Evolutionary conservation across 2,329 filamentous ascomycete genomes (phyloP).

Genomic region (Cladosporium velox): DNA sequence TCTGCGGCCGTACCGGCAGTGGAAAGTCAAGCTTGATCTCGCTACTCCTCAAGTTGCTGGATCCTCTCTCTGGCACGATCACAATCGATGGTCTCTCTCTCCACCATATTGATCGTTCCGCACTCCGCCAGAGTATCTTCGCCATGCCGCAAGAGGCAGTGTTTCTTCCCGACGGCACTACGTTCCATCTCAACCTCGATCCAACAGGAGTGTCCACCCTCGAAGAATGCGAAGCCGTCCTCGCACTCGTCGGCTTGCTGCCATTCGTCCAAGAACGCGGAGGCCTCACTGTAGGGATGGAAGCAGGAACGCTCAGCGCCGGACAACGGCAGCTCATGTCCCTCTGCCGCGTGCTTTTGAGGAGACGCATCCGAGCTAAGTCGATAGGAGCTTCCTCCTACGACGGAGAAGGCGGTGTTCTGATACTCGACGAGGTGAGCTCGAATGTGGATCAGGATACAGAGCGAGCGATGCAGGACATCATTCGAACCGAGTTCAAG

Average conservation of each 20-base stretch:
- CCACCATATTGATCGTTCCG: neutral
- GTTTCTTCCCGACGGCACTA: neutral
- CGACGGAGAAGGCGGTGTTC: neutral
- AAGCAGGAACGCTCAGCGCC: neutral
- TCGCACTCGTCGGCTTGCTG: neutral
- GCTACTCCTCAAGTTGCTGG: neutral
- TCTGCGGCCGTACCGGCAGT: constrained; percentile 31
- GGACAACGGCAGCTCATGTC: neutral
- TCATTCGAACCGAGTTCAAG: neutral
- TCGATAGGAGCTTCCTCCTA: neutral
- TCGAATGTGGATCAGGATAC: neutral
- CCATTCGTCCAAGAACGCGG: neutral
- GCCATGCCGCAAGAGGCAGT: neutral
- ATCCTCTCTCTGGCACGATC: neutral
- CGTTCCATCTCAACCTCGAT: neutral
- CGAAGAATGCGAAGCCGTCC: neutral
- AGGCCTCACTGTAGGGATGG: neutral
- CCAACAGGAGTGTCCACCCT: neutral
- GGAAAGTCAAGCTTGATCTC: constrained; percentile 4
- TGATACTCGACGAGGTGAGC: neutral
- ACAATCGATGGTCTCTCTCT: neutral
- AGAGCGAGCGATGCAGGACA: neutral
- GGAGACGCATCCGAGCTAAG: neutral
- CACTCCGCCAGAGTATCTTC: neutral
- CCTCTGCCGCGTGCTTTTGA: neutral